Evolutionary conservation across 495 filamentous ascomycete genomes (phyloP).

Genomic region (Aspergillus heteromorphus): DNA sequence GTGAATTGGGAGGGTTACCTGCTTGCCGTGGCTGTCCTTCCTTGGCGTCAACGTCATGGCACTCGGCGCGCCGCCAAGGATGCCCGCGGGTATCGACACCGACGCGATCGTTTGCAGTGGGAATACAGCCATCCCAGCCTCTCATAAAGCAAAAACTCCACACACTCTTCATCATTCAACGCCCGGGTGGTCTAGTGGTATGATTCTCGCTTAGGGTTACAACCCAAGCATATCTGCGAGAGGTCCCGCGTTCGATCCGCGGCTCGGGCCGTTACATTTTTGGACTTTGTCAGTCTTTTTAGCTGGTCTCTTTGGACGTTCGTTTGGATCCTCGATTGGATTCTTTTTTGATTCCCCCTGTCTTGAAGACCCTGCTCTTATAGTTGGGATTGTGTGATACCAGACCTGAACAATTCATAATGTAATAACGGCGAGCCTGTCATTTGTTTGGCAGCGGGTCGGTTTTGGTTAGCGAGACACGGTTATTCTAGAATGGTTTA

Average conservation of each 20-base stretch:
- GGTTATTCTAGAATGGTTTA: not conserved
- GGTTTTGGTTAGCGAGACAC: not conserved
- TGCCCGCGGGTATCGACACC: slow-evolving; percentile 13
- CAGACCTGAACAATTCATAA: not conserved
- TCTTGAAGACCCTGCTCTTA: not conserved
- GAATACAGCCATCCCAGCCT: not conserved
- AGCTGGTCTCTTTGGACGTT: too few relatives aligned
- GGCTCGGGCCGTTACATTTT: slow-evolving; percentile 26
- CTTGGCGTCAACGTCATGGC: slow-evolving; percentile 26
- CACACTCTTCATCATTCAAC: slow-evolving; percentile 4
- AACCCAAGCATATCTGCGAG: slow-evolving; percentile 28
- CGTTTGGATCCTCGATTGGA: too few relatives aligned
- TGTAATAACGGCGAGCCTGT: not conserved
- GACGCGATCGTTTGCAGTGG: not conserved
- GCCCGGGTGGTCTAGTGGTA: slow-evolving; percentile 26
- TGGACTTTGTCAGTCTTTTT: slow-evolving; percentile 2
- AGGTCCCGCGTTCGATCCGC: slow-evolving; percentile 43
- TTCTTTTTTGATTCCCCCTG: slow-evolving; percentile 2
- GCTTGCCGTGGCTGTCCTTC: slow-evolving; percentile 12
- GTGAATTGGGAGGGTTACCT: not conserved
- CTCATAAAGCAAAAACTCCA: not conserved
- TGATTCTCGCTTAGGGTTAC: slow-evolving; percentile 38
- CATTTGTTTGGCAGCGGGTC: not conserved
- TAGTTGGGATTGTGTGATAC: not conserved
- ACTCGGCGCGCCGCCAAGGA: slow-evolving; percentile 15